Conservation (phyloP, 2,329 filamentous ascomycete genomes). For the Talaromyces amestolkiae region DNA sequence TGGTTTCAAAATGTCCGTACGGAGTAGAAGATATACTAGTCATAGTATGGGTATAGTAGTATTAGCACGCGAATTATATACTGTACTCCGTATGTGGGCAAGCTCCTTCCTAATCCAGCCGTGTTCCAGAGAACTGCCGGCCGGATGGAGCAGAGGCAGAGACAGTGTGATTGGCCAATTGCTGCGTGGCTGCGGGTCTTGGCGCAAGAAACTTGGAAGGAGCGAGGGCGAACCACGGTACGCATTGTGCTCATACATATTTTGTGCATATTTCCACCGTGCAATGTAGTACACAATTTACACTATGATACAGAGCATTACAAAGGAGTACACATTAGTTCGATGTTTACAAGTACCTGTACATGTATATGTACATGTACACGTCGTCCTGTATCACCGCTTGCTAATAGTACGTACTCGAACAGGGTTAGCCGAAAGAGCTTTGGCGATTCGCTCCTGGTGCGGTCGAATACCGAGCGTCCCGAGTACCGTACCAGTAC, state of each 20-base stretch:
- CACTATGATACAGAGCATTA: no score
- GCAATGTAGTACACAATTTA: no score
- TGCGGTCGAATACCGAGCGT: no score
- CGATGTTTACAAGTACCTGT: no score
- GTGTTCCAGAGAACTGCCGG: not conserved
- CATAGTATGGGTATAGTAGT: no score
- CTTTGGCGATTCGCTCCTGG: not conserved
- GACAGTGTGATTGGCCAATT: not conserved
- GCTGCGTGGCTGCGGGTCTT: not conserved
- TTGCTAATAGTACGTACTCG: not conserved
- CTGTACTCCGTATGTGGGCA: not conserved
- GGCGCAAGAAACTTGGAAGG: not conserved
- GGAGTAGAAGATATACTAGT: not conserved
- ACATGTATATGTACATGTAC: no score
- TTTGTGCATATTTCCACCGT: not conserved
- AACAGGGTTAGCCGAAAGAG: not conserved
- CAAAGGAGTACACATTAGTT: no score
- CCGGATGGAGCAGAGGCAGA: not conserved
- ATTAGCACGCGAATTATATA: not conserved
- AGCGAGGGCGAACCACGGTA: not conserved
- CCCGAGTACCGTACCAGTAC: not conserved
- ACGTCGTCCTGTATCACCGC: not conserved
- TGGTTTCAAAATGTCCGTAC: not conserved
- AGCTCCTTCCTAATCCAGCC: not conserved
- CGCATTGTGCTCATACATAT: not conserved